Conservation (phyloP, 192 early-diverging fungal genomes). For the Linderina pennispora region DNA sequence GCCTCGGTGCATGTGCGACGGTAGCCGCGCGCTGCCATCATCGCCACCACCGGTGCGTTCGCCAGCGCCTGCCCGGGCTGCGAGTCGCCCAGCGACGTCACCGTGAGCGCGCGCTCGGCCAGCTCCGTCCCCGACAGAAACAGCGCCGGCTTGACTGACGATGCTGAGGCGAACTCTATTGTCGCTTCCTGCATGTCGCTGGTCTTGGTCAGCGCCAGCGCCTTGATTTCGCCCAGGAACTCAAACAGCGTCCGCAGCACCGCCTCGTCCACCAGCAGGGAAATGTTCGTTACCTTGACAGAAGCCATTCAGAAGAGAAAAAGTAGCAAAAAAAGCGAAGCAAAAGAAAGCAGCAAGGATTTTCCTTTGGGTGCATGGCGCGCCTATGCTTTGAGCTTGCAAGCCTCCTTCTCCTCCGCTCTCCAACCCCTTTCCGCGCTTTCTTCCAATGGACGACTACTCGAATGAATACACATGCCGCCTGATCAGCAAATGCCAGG, state of each 20-base stretch:
- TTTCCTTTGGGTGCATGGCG: neutral
- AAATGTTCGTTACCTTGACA: constrained; percentile 60
- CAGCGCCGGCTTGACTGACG: constrained; percentile 48
- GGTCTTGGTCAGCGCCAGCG: constrained; percentile 11
- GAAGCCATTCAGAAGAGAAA: neutral
- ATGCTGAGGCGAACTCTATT: constrained; percentile 52
- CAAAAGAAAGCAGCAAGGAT: neutral
- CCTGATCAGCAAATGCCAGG: constrained; percentile 2
- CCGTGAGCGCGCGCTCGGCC: constrained; percentile 57
- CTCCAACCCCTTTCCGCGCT: neutral
- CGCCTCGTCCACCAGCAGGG: constrained; percentile 48
- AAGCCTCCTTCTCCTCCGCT: neutral
- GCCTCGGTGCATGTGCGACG: too few species aligned
- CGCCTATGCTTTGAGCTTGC: neutral
- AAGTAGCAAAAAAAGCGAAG: constrained; percentile 1
- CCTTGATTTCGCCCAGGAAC: constrained; percentile 50
- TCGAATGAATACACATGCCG: constrained; percentile 11
- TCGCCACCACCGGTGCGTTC: constrained; percentile 38
- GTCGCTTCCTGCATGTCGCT: constrained; percentile 53
- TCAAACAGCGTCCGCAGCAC: constrained; percentile 55
- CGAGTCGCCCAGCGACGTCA: constrained; percentile 24
- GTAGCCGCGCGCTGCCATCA: constrained; percentile 26
- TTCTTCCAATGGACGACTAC: too few species aligned
- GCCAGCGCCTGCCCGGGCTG: constrained; percentile 27
- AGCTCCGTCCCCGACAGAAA: constrained; percentile 62